Evolutionary conservation across 306 rosid species (phyloP).

Genomic region (Cyamopsis tetragonoloba): DNA sequence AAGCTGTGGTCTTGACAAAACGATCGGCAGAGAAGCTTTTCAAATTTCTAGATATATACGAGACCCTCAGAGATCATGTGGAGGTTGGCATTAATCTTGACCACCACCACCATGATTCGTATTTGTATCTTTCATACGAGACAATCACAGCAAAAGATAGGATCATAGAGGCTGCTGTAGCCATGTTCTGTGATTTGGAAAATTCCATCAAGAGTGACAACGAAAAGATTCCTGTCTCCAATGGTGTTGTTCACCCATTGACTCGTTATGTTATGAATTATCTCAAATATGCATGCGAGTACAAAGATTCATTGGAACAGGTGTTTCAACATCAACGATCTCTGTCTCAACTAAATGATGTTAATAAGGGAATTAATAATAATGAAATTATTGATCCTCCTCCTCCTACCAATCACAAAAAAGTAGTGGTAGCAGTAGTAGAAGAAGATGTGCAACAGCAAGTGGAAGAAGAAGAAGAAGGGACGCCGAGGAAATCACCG

Average conservation of each 20-base stretch:
- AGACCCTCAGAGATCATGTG: conserved; percentile 52
- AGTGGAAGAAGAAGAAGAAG: not conserved
- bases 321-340: conserved; percentile 49
- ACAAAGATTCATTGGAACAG: conserved; percentile 59
- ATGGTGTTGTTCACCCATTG: conserved; percentile 76
- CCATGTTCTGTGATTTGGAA: conserved; percentile 58
- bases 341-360: too few relatives aligned
- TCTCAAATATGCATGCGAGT: conserved; percentile 72
- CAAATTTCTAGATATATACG: conserved; percentile 74
- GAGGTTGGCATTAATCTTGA: conserved; percentile 18
- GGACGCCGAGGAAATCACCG: conserved; percentile 36
- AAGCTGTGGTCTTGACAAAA: conserved; percentile 49
- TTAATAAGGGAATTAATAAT: too few relatives aligned
- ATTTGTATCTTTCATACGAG: conserved; percentile 30
- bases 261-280: conserved; percentile 85
- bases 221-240: conserved; percentile 57
- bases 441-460: too few relatives aligned
- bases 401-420: too few relatives aligned
- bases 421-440: too few relatives aligned
- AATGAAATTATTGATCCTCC: too few relatives aligned
- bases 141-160: conserved; percentile 22
- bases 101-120: too few relatives aligned
- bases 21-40: conserved; percentile 65
- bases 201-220: conserved; percentile 61
- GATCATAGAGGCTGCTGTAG: conserved; percentile 39